A percentile compares a stretch with the other conserved stretches of the same genome.
phyloP scores from a whole-genome alignment of 2,329 filamentous ascomycete species.

The Xylaria sp. region DNA sequence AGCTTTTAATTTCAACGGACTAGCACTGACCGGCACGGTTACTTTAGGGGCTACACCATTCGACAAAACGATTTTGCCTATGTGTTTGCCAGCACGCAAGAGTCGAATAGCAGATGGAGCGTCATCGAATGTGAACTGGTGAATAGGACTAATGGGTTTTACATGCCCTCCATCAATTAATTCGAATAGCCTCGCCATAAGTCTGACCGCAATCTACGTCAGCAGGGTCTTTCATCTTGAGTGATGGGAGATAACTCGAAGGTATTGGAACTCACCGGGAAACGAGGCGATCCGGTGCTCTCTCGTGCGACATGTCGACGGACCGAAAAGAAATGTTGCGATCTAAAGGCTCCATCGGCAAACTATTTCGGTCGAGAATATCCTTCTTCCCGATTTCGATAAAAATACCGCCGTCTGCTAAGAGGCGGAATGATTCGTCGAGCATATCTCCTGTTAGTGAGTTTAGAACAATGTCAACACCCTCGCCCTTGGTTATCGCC shows the following conservation, averaged over 20 bases:
- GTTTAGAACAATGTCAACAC: slow-evolving; percentile 25
- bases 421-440: slow-evolving; percentile 26
- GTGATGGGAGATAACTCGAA: neutral
- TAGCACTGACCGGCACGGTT: slow-evolving; percentile 29
- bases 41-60: slow-evolving; percentile 16
- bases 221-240: neutral
- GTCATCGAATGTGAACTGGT: slow-evolving; percentile 37
- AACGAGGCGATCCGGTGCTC: neutral
- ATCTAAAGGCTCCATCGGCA: slow-evolving; percentile 33
- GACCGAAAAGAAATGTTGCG: slow-evolving; percentile 26
- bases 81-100: slow-evolving; percentile 44
- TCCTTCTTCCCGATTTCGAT: slow-evolving; percentile 34
- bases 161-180: slow-evolving; percentile 30
- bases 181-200: slow-evolving; percentile 26
- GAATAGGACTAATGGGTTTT: slow-evolving; percentile 41
- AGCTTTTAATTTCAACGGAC: neutral
- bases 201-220: neutral
- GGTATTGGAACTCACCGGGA: neutral
- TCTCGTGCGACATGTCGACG: slow-evolving; percentile 25
- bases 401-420: slow-evolving; percentile 28
- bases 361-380: slow-evolving; percentile 23
- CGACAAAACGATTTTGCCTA: slow-evolving; percentile 46
- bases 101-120: slow-evolving; percentile 39
- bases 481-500: slow-evolving; percentile 34
- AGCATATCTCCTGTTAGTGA: slow-evolving; percentile 32